Conservation (phyloP, 2,329 filamentous ascomycete species). For the Cytospora paraplurivora region DNA sequence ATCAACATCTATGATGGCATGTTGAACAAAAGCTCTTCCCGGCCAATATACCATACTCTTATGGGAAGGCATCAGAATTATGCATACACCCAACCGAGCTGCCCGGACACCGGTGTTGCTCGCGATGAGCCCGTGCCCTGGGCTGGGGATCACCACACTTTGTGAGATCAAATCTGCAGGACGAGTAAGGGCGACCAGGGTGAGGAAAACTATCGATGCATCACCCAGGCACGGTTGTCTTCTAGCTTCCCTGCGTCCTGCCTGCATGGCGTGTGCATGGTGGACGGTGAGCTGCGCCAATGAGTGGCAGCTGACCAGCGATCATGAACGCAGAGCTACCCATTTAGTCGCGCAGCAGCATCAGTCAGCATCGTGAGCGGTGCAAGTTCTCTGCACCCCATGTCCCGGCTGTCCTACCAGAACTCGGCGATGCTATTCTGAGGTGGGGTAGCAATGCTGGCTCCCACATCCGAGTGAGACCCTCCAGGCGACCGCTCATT, state of each 20-base stretch:
- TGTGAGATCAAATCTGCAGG: constrained; percentile 21
- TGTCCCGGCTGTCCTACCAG: constrained; percentile 28
- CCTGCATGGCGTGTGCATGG: constrained; percentile 31
- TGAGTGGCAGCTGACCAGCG: constrained; percentile 36
- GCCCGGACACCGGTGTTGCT: constrained; percentile 14
- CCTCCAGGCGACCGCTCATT: constrained; percentile 34
- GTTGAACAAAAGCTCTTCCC: constrained; percentile 2
- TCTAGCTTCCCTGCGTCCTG: constrained; percentile 29
- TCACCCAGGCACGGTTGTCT: constrained; percentile 16
- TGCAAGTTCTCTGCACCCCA: constrained; percentile 25
- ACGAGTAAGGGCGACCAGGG: constrained; percentile 25
- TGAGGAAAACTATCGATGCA: constrained; percentile 33
- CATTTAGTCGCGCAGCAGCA: constrained; percentile 38
- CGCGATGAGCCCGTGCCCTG: constrained; percentile 12
- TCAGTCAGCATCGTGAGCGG: constrained; percentile 21
- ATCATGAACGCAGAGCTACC: constrained; percentile 36
- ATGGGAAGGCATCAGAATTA: constrained; percentile 11
- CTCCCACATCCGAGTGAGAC: constrained; percentile 36
- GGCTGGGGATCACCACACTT: constrained; percentile 30
- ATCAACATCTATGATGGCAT: background rate
- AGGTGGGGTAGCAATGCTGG: constrained; percentile 37
- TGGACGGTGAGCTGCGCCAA: constrained; percentile 34
- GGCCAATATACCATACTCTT: constrained; percentile 8
- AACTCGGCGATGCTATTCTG: constrained; percentile 27
- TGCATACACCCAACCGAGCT: constrained; percentile 20